Evolutionary conservation across 1,284 basidiomycete species (phyloP).

Genomic region (Fistulinella cinereoalba): DNA sequence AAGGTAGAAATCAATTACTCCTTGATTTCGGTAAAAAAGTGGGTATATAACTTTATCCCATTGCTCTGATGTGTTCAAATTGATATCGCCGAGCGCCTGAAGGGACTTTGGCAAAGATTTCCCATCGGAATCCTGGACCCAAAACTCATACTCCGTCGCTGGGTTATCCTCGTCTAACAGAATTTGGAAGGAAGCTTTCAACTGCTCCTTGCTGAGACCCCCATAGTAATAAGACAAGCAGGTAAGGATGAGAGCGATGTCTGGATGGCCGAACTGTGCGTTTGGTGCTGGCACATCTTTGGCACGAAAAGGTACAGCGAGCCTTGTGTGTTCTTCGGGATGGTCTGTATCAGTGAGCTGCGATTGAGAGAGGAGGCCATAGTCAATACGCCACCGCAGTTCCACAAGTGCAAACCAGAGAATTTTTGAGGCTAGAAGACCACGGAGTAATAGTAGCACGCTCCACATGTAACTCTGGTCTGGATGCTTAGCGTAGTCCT

Average conservation of each 20-base stretch:
- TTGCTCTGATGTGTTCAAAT: constrained; percentile 39
- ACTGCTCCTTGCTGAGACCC: constrained; percentile 40
- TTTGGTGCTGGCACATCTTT: constrained; percentile 37
- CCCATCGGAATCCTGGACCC: constrained; percentile 29
- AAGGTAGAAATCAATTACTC: constrained; percentile 47
- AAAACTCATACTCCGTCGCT: constrained; percentile 40
- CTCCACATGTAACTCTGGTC: constrained; percentile 26
- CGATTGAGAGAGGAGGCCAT: too few relatives aligned
- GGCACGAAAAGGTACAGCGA: neutral
- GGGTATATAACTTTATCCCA: constrained; percentile 31
- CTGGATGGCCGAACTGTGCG: constrained; percentile 34
- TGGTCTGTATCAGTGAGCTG: too few relatives aligned
- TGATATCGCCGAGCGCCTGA: constrained; percentile 37
- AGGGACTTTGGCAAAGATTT: constrained; percentile 28
- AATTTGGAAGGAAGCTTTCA: constrained; percentile 37
- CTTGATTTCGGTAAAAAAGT: constrained; percentile 37
- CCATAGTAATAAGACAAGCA: constrained; percentile 50
- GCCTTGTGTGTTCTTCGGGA: constrained; percentile 37
- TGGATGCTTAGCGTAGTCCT: constrained; percentile 16
- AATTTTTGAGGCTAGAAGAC: constrained; percentile 41
- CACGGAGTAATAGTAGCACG: constrained; percentile 40
- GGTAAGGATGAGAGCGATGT: constrained; percentile 44
- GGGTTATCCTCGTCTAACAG: constrained; percentile 44
- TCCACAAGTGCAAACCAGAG: constrained; percentile 38
- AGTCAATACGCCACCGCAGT: constrained; percentile 48